phyloP scores from a whole-genome alignment of 2,329 filamentous ascomycete genomes.

The Fusarium burgessii region DNA sequence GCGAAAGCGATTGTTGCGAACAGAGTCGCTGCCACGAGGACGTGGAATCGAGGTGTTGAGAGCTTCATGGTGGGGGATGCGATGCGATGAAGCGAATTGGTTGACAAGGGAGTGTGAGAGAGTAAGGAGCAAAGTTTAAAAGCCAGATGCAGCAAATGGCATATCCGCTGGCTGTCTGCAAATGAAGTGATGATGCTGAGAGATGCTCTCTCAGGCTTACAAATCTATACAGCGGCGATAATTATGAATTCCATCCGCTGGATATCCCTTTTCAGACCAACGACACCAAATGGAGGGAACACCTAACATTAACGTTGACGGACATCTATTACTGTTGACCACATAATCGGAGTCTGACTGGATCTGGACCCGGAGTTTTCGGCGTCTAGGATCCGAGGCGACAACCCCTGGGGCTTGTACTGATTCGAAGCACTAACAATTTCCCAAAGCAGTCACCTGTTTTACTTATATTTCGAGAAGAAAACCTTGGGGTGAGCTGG shows the following conservation, averaged over 20 bases:
- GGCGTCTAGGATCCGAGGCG: conserved; percentile 29
- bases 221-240: conserved; percentile 38
- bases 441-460: conserved; percentile 23
- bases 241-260: conserved; percentile 28
- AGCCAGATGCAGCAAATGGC: conserved; percentile 26
- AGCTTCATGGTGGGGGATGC: conserved; percentile 61
- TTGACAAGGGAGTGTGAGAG: conserved; percentile 15
- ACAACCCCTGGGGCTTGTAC: conserved; percentile 40
- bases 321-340: background rate
- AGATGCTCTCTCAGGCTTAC: conserved; percentile 41
- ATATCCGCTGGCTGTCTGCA: conserved; percentile 27
- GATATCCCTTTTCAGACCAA: conserved; percentile 36
- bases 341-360: conserved; percentile 10
- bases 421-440: conserved; percentile 39
- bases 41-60: conserved; percentile 58
- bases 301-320: conserved; percentile 12
- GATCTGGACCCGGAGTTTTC: conserved; percentile 37
- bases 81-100: conserved; percentile 12
- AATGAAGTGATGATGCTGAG: conserved; percentile 29
- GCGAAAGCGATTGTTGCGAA: conserved; percentile 63
- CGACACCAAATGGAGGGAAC: conserved; percentile 39
- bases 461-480: background rate
- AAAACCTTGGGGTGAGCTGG: conserved; percentile 12
- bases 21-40: conserved; percentile 61
- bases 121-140: conserved; percentile 24